Conservation (phyloP, 805 yeast genomes). For the Sporopachydermia lactativora region DNA sequence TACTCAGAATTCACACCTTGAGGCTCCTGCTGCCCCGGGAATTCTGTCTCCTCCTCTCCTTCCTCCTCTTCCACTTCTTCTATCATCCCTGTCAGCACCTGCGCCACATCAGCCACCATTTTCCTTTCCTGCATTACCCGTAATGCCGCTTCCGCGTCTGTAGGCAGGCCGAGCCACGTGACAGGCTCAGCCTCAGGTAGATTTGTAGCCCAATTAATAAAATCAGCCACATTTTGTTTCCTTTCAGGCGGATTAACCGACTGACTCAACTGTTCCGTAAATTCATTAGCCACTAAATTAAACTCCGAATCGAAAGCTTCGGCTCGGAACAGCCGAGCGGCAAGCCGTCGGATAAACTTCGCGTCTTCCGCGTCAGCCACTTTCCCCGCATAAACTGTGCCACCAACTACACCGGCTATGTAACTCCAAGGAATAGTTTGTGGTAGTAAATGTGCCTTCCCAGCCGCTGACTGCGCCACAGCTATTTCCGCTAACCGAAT, state of each 20-base stretch:
- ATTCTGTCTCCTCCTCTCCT: background rate
- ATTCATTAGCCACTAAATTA: constrained; percentile 23
- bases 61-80: background rate
- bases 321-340: constrained; percentile 7
- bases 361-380: constrained; percentile 14
- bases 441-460: constrained; percentile 28
- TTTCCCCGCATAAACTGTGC: constrained; percentile 44
- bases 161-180: constrained; percentile 37
- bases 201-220: constrained; percentile 32
- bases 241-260: constrained; percentile 35
- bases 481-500: constrained; percentile 28
- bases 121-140: constrained; percentile 8
- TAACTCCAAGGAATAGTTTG: constrained; percentile 40
- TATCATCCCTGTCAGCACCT: background rate
- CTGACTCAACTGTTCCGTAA: constrained; percentile 7
- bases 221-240: constrained; percentile 17
- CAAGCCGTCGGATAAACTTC: constrained; percentile 9
- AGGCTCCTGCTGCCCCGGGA: no score
- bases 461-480: constrained; percentile 17
- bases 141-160: constrained; percentile 26
- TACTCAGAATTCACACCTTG: no score
- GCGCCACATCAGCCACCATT: background rate
- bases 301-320: constrained; percentile 4
- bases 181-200: constrained; percentile 42
- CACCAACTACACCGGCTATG: constrained; percentile 33